Evolutionary conservation across 2,329 filamentous ascomycete genomes (phyloP).

Genomic region (Aspergillus phoenicis): DNA sequence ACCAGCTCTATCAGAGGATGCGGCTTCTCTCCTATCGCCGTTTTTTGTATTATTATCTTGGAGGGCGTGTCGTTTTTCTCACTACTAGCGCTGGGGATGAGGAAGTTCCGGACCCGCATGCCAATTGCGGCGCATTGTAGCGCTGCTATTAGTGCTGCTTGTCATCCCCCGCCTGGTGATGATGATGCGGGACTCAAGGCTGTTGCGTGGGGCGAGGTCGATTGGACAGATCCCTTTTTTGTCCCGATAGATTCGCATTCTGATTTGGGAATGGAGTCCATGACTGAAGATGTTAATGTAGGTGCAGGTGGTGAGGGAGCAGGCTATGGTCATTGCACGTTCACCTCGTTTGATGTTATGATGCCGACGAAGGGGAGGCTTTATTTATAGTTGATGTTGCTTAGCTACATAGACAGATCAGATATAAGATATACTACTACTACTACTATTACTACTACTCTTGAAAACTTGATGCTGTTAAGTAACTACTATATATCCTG

Average conservation of each 20-base stretch:
- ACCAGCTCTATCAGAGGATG: background rate
- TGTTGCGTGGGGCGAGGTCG: constrained; percentile 31
- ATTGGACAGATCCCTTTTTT: background rate
- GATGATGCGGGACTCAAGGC: constrained; percentile 20
- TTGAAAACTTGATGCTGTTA: no score
- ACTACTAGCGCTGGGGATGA: constrained; percentile 18
- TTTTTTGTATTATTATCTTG: constrained; percentile 13
- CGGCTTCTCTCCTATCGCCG: constrained; percentile 9
- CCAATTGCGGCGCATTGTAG: constrained; percentile 32
- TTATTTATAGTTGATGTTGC: no score
- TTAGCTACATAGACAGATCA: no score
- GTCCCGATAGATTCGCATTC: background rate
- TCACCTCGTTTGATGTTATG: no score
- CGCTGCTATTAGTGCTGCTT: constrained; percentile 38
- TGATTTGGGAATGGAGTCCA: no score
- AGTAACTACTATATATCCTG: no score
- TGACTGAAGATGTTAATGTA: no score
- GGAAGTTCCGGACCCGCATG: constrained; percentile 26
- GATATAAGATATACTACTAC: no score
- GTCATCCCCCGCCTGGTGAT: constrained; percentile 24
- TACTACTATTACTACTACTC: no score
- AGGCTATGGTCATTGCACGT: no score
- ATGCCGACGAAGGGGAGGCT: no score
- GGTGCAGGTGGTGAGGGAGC: no score
- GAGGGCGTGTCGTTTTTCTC: constrained; percentile 8